phyloP scores from a whole-genome alignment of 2,329 filamentous ascomycete species.

The Aureobasidium lini region DNA sequence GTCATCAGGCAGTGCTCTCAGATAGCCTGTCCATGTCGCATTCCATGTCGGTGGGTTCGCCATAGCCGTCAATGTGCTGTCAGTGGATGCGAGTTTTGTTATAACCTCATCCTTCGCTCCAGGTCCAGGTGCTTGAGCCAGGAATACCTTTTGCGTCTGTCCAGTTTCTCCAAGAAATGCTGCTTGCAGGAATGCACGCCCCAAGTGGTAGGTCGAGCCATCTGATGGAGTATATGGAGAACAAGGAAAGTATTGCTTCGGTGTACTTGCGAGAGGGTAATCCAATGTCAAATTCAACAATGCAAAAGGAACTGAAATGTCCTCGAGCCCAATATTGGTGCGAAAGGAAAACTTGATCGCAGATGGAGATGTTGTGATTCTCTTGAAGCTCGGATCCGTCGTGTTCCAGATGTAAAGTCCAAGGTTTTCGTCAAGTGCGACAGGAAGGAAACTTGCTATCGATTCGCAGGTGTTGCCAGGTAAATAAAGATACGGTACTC shows the following conservation, averaged over 20 bases:
- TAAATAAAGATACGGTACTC: constrained; percentile 2
- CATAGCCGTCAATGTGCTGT: not conserved
- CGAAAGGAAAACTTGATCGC: not conserved
- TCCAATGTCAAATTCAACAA: constrained; percentile 7
- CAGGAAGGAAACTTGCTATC: not conserved
- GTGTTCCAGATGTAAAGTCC: constrained; percentile 4
- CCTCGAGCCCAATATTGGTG: not conserved
- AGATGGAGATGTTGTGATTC: not conserved
- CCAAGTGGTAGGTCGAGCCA: not conserved
- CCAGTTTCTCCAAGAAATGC: not conserved
- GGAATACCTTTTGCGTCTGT: not conserved
- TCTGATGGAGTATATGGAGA: not conserved
- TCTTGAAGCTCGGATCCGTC: not conserved
- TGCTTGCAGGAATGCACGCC: constrained; percentile 6
- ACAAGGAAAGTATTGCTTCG: constrained; percentile 7
- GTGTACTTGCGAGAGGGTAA: not conserved
- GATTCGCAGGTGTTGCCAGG: not conserved
- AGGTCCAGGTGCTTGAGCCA: constrained; percentile 7
- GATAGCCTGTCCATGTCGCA: not conserved
- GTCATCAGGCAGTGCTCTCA: not conserved
- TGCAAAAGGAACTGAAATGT: constrained; percentile 1
- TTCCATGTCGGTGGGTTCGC: not conserved
- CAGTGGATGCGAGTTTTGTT: not conserved
- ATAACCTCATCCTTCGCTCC: not conserved
- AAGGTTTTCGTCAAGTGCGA: not conserved